A percentile compares a stretch with the other conserved stretches of the same genome.
Conservation (phyloP, 371 early-diverging fungal species). For the Chytridium lagenaria region DNA sequence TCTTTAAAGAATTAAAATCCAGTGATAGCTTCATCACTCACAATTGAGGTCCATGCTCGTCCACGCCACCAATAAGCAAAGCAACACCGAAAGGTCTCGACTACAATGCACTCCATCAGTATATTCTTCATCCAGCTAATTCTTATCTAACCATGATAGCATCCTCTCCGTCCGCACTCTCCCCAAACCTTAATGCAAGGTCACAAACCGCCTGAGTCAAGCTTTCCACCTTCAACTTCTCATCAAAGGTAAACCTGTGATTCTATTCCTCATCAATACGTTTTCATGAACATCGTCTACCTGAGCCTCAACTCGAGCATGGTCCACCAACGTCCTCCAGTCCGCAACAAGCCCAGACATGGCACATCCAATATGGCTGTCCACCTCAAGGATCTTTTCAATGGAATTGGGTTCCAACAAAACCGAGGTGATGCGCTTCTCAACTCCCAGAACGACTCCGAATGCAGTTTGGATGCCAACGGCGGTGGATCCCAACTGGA, state of each 20-base stretch:
- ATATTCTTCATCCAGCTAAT: not conserved
- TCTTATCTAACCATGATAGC: constrained; percentile 83
- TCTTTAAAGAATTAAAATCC: constrained; percentile 48
- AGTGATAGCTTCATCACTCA: constrained; percentile 54
- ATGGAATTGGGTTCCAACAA: constrained; percentile 92
- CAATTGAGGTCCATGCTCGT: constrained; percentile 98
- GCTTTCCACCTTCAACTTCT: constrained; percentile 92
- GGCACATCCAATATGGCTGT: constrained; percentile 93
- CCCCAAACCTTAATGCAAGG: constrained; percentile 95
- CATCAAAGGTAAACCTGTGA: constrained; percentile 95
- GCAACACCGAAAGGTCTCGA: constrained; percentile 99
- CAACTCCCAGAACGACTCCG: constrained; percentile 95
- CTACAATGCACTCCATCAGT: constrained; percentile 56
- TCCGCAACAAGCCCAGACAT: constrained; percentile 98
- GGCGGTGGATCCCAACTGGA: constrained; percentile 93
- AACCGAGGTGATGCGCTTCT: constrained; percentile 93
- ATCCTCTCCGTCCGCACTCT: constrained; percentile 94
- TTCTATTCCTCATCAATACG: constrained; percentile 59
- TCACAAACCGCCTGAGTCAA: constrained; percentile 98
- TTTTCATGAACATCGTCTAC: constrained; percentile 49
- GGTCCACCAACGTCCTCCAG: constrained; percentile 95
- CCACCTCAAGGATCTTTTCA: constrained; percentile 97
- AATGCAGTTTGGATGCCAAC: constrained; percentile 94
- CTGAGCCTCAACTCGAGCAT: constrained; percentile 95
- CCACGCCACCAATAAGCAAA: constrained; percentile 95